Conservation (phyloP, 23 red algal genomes). For the Pyropia yezoensis region DNA sequence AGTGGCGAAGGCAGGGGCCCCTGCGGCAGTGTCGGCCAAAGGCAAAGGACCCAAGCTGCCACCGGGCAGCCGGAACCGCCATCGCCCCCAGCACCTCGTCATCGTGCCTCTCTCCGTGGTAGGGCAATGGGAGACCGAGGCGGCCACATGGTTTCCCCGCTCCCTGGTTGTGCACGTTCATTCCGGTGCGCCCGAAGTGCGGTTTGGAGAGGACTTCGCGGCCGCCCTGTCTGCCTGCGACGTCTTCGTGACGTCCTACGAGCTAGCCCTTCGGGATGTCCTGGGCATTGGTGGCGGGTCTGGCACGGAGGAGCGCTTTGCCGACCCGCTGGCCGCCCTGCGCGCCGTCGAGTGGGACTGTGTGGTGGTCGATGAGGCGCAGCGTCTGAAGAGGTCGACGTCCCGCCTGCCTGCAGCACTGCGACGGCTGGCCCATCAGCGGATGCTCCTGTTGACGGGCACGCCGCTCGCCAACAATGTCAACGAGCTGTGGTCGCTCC, state of each 20-base stretch:
- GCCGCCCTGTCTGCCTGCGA: constrained; percentile 33
- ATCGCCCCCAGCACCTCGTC: constrained; percentile 28
- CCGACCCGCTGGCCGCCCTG: constrained; percentile 13
- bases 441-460: constrained; percentile 80
- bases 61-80: too few relatives aligned
- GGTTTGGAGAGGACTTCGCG: constrained; percentile 30
- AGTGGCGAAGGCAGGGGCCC: neutral
- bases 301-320: constrained; percentile 6
- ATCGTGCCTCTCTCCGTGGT: constrained; percentile 66
- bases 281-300: constrained; percentile 1
- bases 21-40: constrained; percentile 9
- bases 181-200: constrained; percentile 37
- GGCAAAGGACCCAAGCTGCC: constrained; percentile 29
- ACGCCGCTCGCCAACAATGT: constrained; percentile 92
- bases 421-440: constrained; percentile 31
- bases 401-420: constrained; percentile 50
- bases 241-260: constrained; percentile 76
- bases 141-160: constrained; percentile 36
- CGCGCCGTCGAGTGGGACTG: constrained; percentile 65
- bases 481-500: constrained; percentile 75
- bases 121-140: constrained; percentile 72
- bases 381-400: constrained; percentile 86
- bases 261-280: constrained; percentile 51
- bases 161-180: constrained; percentile 48
- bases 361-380: constrained; percentile 91